Conservation (phyloP, 495 filamentous ascomycete species). For the Aspergillus kassunensis region DNA sequence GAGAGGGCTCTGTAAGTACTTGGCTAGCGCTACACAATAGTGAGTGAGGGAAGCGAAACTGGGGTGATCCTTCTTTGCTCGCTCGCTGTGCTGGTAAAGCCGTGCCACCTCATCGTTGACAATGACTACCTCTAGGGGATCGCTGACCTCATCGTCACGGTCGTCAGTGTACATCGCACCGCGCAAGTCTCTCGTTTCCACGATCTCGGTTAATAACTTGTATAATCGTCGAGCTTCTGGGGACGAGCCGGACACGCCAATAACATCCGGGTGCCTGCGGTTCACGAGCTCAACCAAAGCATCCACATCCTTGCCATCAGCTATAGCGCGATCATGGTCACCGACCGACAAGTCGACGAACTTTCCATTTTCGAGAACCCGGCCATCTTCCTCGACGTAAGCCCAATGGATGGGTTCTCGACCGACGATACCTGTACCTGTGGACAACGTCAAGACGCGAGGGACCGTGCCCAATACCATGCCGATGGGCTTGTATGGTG, state of each 20-base stretch:
- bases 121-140: slow-evolving; percentile 78
- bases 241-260: slow-evolving; percentile 86
- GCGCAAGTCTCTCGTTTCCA: slow-evolving; percentile 67
- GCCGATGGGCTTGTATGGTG: slow-evolving; percentile 92
- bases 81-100: slow-evolving; percentile 83
- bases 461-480: slow-evolving; percentile 84
- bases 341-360: slow-evolving; percentile 71
- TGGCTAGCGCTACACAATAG: slow-evolving; percentile 84
- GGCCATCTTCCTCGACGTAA: slow-evolving; percentile 88
- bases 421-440: slow-evolving; percentile 66
- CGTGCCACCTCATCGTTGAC: slow-evolving; percentile 96
- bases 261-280: slow-evolving; percentile 79
- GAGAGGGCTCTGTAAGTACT: slow-evolving; percentile 89
- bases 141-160: slow-evolving; percentile 54
- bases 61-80: slow-evolving; percentile 79
- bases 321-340: slow-evolving; percentile 58
- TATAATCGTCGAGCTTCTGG: slow-evolving; percentile 82
- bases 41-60: slow-evolving; percentile 67
- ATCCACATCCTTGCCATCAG: slow-evolving; percentile 58
- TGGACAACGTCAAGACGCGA: slow-evolving; percentile 79
- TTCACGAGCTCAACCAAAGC: slow-evolving; percentile 69
- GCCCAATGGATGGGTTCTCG: slow-evolving; percentile 84
- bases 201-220: slow-evolving; percentile 68
- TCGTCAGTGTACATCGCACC: slow-evolving; percentile 70
- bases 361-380: slow-evolving; percentile 82